phyloP scores from a whole-genome alignment of 148 eudicot species.

The Gaultheria prostrata region DNA sequence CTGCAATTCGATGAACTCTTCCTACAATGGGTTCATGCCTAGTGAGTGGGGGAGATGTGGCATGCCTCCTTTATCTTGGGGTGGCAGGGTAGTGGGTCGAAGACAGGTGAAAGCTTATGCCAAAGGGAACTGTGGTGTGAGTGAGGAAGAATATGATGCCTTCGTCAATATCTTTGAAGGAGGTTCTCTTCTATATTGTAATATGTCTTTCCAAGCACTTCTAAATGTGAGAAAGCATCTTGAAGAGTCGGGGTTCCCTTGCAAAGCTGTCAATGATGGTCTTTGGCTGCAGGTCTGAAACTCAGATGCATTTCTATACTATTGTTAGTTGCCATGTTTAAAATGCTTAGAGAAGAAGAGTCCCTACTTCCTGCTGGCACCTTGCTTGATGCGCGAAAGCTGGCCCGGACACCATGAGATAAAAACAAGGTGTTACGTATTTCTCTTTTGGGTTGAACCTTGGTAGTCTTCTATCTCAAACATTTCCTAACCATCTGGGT shows the following conservation, averaged over 20 bases:
- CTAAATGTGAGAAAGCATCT: conserved; percentile 93
- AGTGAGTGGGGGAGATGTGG: conserved; percentile 70
- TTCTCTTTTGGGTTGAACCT: neutral
- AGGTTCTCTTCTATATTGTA: conserved; percentile 86
- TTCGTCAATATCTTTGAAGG: conserved; percentile 94
- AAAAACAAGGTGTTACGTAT: neutral
- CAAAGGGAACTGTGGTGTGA: conserved; percentile 49
- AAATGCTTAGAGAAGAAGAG: conserved; percentile 6
- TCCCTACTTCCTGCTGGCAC: neutral
- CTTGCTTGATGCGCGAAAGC: neutral
- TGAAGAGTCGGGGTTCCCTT: conserved; percentile 94
- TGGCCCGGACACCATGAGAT: neutral
- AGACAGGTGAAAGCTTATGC: conserved; percentile 61
- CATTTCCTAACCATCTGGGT: neutral
- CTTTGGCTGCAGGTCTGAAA: conserved; percentile 94
- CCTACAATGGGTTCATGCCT: conserved; percentile 56
- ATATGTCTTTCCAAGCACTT: conserved; percentile 96
- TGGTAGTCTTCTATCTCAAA: neutral
- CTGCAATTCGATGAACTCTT: conserved; percentile 42
- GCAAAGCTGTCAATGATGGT: conserved; percentile 96
- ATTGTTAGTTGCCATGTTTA: neutral
- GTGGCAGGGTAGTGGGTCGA: conserved; percentile 85
- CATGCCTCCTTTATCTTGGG: conserved; percentile 68
- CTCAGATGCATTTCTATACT: conserved; percentile 6
- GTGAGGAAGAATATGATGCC: conserved; percentile 74